Evolutionary conservation across 768 basidiomycete species (phyloP).

Genomic region (Lactarius akahatsu): DNA sequence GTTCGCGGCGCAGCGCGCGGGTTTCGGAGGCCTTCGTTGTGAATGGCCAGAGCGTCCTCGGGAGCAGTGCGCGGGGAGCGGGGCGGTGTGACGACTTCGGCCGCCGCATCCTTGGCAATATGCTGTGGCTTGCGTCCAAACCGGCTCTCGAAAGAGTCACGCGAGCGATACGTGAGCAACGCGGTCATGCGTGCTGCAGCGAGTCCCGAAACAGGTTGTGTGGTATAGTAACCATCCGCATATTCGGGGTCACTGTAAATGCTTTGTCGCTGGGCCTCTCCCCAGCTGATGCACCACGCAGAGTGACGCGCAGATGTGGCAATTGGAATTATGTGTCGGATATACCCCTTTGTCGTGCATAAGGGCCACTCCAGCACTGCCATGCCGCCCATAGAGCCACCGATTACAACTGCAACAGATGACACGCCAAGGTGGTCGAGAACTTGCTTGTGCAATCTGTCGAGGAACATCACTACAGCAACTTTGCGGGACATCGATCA

Average conservation of each 20-base stretch:
- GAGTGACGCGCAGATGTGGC: slow-evolving; percentile 96
- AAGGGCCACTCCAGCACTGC: slow-evolving; percentile 94
- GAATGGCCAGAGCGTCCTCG: slow-evolving; percentile 63
- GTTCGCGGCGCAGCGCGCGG: slow-evolving; percentile 37
- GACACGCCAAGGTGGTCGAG: slow-evolving; percentile 78
- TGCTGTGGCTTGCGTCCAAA: slow-evolving; percentile 83
- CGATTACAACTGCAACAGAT: slow-evolving; percentile 86
- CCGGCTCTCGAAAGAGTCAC: slow-evolving; percentile 91
- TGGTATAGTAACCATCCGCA: slow-evolving; percentile 76
- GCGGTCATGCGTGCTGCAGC: slow-evolving; percentile 96
- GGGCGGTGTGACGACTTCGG: slow-evolving; percentile 45
- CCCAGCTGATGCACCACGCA: slow-evolving; percentile 99
- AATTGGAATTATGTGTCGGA: slow-evolving; percentile 82
- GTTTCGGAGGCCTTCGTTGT: slow-evolving; percentile 83
- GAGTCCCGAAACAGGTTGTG: slow-evolving; percentile 80
- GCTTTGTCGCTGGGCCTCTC: slow-evolving; percentile 93
- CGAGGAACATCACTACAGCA: slow-evolving; percentile 23
- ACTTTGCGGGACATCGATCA: not conserved
- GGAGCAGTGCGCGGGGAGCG: slow-evolving; percentile 42
- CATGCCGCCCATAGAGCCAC: slow-evolving; percentile 99
- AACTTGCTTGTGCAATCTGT: slow-evolving; percentile 81
- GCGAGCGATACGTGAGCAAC: slow-evolving; percentile 85
- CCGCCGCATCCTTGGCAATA: slow-evolving; percentile 21
- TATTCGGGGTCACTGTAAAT: slow-evolving; percentile 95
- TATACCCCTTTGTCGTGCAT: slow-evolving; percentile 69